Base-by-base conservation (phyloP, 2,329 filamentous ascomycete genomes). In the Ophiobolus disseminans region DNA sequence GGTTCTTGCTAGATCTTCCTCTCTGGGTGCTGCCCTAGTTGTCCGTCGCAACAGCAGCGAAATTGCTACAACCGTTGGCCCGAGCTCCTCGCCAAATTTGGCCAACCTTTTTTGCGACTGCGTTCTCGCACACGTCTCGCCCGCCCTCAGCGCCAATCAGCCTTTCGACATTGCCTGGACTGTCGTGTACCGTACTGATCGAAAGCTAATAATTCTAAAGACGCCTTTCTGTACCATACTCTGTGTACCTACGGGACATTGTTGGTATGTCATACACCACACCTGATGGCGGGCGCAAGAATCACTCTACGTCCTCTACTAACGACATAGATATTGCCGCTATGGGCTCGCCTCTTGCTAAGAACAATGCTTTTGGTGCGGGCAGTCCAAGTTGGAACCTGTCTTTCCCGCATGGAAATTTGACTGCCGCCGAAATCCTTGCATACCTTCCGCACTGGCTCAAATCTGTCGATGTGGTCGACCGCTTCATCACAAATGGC, bases 381-480 rank as follows among this genome's bases (percentile, higher is more conserved):
- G 44, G 48, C 11, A 47, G 49, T 19, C 58, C 61, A 2, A 61
- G 57, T 26, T 61, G 57, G 55, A 60, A 63, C 23, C 36, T 65
- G 3, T 30, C 53, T 1, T 68, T 68, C 22, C 65, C 64, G 6
- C 14, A 35, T 5, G 62, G 53, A 30, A 67, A 68, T 26, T 13
- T 69, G 22, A 69, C 66, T 1, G 60, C 58, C 0, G 50, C 56
- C 1, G 66, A 71, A 34, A 48, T 69, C 7, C 20, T 66, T 1
- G 53, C 57, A 0, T 69, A 68, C 22, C 38, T 63, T 4, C 66
- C 68, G 1, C 50, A 63, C 5, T 64, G 57, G 53, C 50, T 68
- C 25, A 63, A 66, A 38, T 62, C 54, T 1, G 28, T 55, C 17
- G 61, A 68, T 36, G 59, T 70, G 0, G 48, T 65, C 19, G 50